Percentiles rank a stretch among this genome's conserved stretches.
Conservation (phyloP, 2,329 filamentous ascomycete genomes). For the Nigrospora osmanthi region DNA sequence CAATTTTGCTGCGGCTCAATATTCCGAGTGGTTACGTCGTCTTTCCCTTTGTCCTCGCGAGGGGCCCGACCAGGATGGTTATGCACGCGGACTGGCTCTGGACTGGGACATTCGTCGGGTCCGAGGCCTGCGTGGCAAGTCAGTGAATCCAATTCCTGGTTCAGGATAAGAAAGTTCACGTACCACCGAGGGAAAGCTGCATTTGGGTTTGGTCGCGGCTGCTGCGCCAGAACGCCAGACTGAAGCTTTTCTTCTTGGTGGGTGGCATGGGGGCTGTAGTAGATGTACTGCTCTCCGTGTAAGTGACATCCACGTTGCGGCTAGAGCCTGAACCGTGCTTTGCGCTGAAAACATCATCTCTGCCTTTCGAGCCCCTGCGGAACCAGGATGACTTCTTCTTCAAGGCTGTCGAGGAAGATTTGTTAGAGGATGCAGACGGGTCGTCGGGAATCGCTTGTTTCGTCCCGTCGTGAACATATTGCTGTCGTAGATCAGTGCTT, state of each 20-base stretch:
- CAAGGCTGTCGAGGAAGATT: conserved; percentile 14
- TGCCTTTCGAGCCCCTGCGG: conserved; percentile 35
- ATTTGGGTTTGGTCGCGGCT: conserved; percentile 31
- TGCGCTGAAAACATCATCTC: conserved; percentile 10
- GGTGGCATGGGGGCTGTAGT: conserved; percentile 7
- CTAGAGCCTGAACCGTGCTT: conserved; percentile 6
- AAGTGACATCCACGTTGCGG: conserved; percentile 9
- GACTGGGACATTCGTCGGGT: conserved; percentile 18
- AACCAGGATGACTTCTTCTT: conserved; percentile 47
- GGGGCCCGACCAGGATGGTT: conserved; percentile 8
- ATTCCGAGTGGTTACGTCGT: conserved; percentile 29
- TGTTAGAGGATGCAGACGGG: conserved; percentile 9
- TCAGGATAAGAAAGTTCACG: conserved; percentile 8
- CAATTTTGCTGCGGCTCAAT: conserved; percentile 72
- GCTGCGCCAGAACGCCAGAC: conserved; percentile 48
- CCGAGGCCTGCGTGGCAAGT: conserved; percentile 19
- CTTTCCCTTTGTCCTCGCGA: conserved; percentile 12
- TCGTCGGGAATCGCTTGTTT: conserved; percentile 7
- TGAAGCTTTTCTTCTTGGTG: conserved; percentile 41
- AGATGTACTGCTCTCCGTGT: conserved; percentile 13
- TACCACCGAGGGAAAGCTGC: conserved; percentile 33
- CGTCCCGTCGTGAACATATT: conserved; percentile 15
- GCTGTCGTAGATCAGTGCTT: conserved; percentile 11
- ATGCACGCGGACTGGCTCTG: conserved; percentile 13
- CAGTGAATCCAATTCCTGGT: conserved; percentile 4